A percentile compares a stretch with the other conserved stretches of the same genome.
phyloP scores from a whole-genome alignment of 805 yeast genomes.

The Ogataea trehaloabstinens region DNA sequence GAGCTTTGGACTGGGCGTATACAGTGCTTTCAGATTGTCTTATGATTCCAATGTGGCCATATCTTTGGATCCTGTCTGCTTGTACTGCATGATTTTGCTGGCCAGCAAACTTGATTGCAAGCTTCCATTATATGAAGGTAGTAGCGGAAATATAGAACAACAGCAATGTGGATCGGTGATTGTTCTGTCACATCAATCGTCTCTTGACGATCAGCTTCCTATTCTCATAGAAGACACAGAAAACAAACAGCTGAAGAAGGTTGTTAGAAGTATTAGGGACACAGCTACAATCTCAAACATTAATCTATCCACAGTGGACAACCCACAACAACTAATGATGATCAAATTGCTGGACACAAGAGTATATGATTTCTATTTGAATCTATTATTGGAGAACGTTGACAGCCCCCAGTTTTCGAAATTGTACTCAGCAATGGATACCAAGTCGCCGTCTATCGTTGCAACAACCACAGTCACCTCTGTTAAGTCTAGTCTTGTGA shows the following conservation, averaged over 20 bases:
- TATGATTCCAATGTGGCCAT: conserved; percentile 30
- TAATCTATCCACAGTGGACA: conserved; percentile 31
- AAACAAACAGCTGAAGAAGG: conserved; percentile 27
- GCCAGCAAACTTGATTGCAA: conserved; percentile 42
- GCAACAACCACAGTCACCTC: conserved; percentile 12
- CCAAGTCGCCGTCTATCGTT: conserved; percentile 1
- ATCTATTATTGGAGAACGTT: conserved; percentile 9
- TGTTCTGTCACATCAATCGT: conserved; percentile 46
- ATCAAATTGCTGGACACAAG: conserved; percentile 44
- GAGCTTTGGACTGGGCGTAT: conserved; percentile 53
- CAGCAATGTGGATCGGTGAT: conserved; percentile 35
- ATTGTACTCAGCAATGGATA: conserved; percentile 11
- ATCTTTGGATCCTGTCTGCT: conserved; percentile 61
- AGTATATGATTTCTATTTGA: conserved; percentile 47
- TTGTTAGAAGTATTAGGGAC: conserved; percentile 36
- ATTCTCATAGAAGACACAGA: conserved; percentile 50
- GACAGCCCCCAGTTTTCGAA: conserved; percentile 3
- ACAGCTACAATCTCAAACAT: conserved; percentile 37
- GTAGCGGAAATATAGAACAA: conserved; percentile 1
- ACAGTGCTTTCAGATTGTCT: conserved; percentile 37
- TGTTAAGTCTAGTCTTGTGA: conserved; percentile 17
- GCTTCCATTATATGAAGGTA: conserved; percentile 36
- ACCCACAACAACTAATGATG: conserved; percentile 35
- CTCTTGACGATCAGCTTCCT: conserved; percentile 52
- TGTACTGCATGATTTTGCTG: conserved; percentile 45